Conservation (phyloP, 2,329 filamentous ascomycete genomes). For the Cercospora sesami region DNA sequence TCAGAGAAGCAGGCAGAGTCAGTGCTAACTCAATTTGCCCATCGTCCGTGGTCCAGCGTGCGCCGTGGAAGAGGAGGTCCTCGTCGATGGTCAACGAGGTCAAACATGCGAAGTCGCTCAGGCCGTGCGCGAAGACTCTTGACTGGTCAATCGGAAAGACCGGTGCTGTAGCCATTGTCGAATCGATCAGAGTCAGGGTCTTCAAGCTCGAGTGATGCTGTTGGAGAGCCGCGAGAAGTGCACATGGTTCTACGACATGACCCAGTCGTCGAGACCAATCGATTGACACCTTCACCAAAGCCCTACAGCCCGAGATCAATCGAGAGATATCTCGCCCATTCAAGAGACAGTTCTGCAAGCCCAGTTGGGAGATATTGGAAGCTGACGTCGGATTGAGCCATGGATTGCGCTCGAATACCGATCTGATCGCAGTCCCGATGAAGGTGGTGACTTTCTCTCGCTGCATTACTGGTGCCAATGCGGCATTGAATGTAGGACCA, state of each 20-base stretch:
- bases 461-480: not conserved
- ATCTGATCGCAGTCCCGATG: not conserved
- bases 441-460: not conserved
- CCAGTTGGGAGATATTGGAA: not conserved
- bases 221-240: not conserved
- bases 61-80: not conserved
- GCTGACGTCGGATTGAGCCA: not conserved
- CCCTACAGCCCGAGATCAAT: not conserved
- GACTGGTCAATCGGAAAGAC: not conserved
- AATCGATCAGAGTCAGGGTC: not conserved
- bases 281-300: not conserved
- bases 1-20: not conserved
- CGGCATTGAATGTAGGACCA: not conserved
- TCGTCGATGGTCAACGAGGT: not conserved
- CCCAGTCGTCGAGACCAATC: not conserved
- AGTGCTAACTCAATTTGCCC: not conserved
- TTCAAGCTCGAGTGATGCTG: not conserved
- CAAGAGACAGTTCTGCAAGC: not conserved
- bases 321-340: not conserved
- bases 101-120: not conserved
- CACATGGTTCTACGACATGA: not conserved
- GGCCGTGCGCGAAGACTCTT: not conserved
- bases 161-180: not conserved
- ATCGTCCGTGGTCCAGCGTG: not conserved
- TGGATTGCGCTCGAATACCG: not conserved